Conservation (phyloP, 805 yeast genomes). For the Spathaspora arborariae region DNA sequence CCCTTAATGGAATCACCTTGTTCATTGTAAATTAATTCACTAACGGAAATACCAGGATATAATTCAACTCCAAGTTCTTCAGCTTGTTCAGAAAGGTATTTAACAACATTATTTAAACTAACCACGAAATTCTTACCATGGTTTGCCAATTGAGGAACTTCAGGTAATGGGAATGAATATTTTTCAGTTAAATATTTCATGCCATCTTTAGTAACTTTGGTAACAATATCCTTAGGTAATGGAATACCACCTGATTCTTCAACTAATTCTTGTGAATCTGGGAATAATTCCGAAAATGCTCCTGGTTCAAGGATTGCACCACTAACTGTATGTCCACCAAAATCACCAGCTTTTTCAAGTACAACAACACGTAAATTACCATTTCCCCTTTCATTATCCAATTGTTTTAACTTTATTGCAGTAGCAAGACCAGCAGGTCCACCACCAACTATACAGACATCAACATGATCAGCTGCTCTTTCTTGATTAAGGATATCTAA, state of each 20-base stretch:
- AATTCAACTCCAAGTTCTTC: slow-evolving; percentile 92
- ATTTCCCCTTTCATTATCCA: slow-evolving; percentile 60
- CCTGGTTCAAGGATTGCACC: slow-evolving; percentile 94
- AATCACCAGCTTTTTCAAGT: slow-evolving; percentile 86
- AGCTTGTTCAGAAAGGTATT: slow-evolving; percentile 81
- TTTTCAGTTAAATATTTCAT: slow-evolving; percentile 66
- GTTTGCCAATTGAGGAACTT: slow-evolving; percentile 88
- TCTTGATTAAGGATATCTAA: slow-evolving; percentile 51
- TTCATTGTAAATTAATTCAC: slow-evolving; percentile 63
- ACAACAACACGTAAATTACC: slow-evolving; percentile 82
- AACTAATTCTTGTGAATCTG: slow-evolving; percentile 51
- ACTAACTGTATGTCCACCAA: slow-evolving; percentile 88
- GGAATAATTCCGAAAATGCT: slow-evolving; percentile 80
- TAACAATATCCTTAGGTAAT: slow-evolving; percentile 71
- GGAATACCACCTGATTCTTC: slow-evolving; percentile 60
- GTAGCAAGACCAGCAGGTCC: slow-evolving; percentile 98
- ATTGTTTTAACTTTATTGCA: slow-evolving; percentile 83
- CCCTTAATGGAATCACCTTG: slow-evolving; percentile 65
- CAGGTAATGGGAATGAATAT: slow-evolving; percentile 71
- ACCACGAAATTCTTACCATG: slow-evolving; percentile 80
- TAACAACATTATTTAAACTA: slow-evolving; percentile 75
- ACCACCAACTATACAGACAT: slow-evolving; percentile 94
- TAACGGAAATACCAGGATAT: slow-evolving; percentile 85
- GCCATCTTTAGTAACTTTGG: slow-evolving; percentile 70
- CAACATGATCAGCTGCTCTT: slow-evolving; percentile 82